Base-by-base conservation (phyloP, 306 rosid species). In the Casuarina cunninghamiana region DNA sequence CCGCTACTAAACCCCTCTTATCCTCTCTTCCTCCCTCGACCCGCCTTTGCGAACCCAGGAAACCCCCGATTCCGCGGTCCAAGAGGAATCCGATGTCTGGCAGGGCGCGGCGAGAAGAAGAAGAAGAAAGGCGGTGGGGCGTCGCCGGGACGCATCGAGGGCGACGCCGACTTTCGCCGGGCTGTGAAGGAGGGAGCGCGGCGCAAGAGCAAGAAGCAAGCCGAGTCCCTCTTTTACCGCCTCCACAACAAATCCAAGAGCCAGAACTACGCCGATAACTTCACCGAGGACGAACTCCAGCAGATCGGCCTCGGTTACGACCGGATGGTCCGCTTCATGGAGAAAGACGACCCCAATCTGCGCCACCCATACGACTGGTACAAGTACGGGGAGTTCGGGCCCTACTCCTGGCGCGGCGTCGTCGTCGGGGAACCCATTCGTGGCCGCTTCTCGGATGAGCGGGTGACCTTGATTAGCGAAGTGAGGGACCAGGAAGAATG, bases 331-430 rank as follows among this genome's bases (percentile, higher is more conserved):
- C 88, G 87, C 63, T 92, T 95, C 78, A 95, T 95, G 97, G 90
- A 87, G 38, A 95, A 92, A 83, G 93, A 92, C 83, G 97, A 95
- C 80, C 97, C 97, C 16, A 92, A 89, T 78, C 46, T 92, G 62
- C 91, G 91, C n/a, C 89, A 91, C 86, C 97, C 96, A 0, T 17
- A 88, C 60, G 97, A 95, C 73, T 92, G 97, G 98, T 95, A 89
- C 85, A 95, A 92, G 74, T 91, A 95, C 82, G 97, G 98, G 55
- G 80, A 95, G 76, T 95, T 70, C 57, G 97, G 97, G 39, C 97
- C 98, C 12, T 95, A 69, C 75, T 87, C 97, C 48, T 92, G 97
- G 97, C 91, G 96, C 5, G 98, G 96, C n/a, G 79, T 95, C 41
- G 97, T 95, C 12, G 78, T 92, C 0, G 97, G 98, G 2, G 93